Evolutionary conservation across 192 early-diverging fungal species (phyloP).

Genomic region (Coemansia sp.): DNA sequence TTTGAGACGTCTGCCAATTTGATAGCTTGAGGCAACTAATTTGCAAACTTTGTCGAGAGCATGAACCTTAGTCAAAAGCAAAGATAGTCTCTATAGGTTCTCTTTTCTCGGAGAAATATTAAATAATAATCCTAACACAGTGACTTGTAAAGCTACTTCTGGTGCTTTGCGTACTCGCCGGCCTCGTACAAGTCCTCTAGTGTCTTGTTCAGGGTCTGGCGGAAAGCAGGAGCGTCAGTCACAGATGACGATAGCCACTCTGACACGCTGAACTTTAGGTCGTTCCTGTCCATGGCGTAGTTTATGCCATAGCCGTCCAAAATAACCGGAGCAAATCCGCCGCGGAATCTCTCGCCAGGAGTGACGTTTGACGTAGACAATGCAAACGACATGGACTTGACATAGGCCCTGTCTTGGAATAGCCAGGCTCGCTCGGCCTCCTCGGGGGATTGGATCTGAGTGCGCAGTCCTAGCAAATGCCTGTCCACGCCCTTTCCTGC

Average conservation of each 20-base stretch:
- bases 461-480: slow-evolving; percentile 83
- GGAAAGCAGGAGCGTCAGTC: slow-evolving; percentile 60
- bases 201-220: slow-evolving; percentile 57
- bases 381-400: slow-evolving; percentile 72
- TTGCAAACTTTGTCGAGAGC: slow-evolving; percentile 13
- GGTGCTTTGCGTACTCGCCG: slow-evolving; percentile 17
- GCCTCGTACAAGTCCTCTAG: slow-evolving; percentile 50
- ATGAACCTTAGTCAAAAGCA: background rate
- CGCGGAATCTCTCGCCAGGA: slow-evolving; percentile 66
- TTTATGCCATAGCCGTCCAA: slow-evolving; percentile 86
- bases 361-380: slow-evolving; percentile 83
- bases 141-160: background rate
- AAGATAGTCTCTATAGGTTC: background rate
- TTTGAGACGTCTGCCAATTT: slow-evolving; percentile 23
- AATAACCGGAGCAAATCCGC: slow-evolving; percentile 84
- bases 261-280: slow-evolving; percentile 72
- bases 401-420: slow-evolving; percentile 81
- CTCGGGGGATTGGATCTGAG: slow-evolving; percentile 62
- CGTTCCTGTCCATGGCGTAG: slow-evolving; percentile 67
- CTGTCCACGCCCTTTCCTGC: slow-evolving; percentile 86
- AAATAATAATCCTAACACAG: background rate
- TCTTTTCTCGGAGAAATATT: background rate
- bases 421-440: slow-evolving; percentile 62
- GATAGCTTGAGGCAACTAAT: slow-evolving; percentile 1
- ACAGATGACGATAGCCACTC: slow-evolving; percentile 53